phyloP scores from a whole-genome alignment of 2,329 filamentous ascomycete genomes.

The Coccinonectria pachysandricola region DNA sequence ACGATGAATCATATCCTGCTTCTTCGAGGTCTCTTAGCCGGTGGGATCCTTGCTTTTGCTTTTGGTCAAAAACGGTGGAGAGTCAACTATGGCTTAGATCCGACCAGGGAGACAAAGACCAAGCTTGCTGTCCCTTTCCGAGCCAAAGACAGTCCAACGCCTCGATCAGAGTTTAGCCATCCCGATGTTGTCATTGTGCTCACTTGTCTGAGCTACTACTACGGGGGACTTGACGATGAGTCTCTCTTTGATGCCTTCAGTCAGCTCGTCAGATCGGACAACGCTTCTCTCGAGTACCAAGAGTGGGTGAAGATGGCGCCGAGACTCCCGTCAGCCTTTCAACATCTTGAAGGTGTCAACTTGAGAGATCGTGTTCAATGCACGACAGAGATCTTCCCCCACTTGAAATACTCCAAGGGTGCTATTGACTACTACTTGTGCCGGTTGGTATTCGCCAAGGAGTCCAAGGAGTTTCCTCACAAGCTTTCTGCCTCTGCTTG shows the following conservation, averaged over 20 bases:
- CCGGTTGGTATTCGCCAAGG: conserved; percentile 47
- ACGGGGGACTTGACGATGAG: conserved; percentile 39
- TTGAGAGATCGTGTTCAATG: conserved; percentile 43
- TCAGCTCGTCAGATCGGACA: conserved; percentile 39
- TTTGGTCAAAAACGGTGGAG: conserved; percentile 50
- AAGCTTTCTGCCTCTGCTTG: conserved; percentile 59
- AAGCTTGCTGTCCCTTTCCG: conserved; percentile 47
- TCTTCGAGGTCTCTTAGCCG: conserved; percentile 45
- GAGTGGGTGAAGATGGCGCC: conserved; percentile 32
- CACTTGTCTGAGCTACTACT: conserved; percentile 47
- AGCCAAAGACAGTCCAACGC: conserved; percentile 47
- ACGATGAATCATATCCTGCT: conserved; percentile 31
- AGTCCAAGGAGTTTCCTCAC: conserved; percentile 50
- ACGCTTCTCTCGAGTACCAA: conserved; percentile 40
- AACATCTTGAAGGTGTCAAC: conserved; percentile 42
- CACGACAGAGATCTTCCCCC: conserved; percentile 37
- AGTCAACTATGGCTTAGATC: conserved; percentile 53
- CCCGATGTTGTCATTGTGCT: conserved; percentile 47
- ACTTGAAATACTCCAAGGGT: conserved; percentile 39
- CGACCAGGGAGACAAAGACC: conserved; percentile 27
- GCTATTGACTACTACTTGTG: conserved; percentile 55
- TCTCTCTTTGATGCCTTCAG: conserved; percentile 38
- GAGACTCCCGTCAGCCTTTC: conserved; percentile 26
- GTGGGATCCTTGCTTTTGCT: conserved; percentile 42
- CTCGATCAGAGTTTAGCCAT: conserved; percentile 51